Conservation (phyloP, 192 early-diverging fungal species). For the Spinellus fusiger region DNA sequence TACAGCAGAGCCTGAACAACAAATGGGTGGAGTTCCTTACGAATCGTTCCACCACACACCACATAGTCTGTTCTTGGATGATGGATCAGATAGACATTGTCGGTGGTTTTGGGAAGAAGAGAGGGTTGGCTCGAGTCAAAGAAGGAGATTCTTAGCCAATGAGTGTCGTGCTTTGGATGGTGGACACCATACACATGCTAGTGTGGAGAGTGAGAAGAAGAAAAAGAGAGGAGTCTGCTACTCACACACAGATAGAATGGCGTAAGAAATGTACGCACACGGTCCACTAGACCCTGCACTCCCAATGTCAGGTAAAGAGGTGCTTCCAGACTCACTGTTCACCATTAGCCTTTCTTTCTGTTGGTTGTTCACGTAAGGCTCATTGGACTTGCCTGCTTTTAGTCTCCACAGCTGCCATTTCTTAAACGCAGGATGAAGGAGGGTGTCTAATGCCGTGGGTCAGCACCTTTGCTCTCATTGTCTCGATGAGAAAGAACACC, state of each 20-base stretch:
- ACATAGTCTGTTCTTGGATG: background rate
- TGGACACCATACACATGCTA: background rate
- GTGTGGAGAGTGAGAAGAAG: background rate
- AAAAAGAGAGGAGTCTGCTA: background rate
- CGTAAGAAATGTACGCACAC: background rate
- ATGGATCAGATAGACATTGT: background rate
- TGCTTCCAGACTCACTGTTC: background rate
- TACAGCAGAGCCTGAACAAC: background rate
- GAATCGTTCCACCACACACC: background rate
- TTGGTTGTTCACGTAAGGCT: background rate
- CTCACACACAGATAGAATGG: background rate
- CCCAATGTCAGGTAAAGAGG: background rate
- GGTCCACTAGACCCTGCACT: background rate
- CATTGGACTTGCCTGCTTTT: background rate
- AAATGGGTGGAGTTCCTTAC: background rate
- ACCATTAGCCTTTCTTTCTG: background rate
- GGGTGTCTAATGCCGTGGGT: background rate
- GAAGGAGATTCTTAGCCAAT: background rate
- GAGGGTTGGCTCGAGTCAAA: background rate
- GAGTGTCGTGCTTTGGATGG: background rate
- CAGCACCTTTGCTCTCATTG: background rate
- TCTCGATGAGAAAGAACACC: background rate
- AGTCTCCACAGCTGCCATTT: background rate
- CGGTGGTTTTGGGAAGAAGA: background rate
- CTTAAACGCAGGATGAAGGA: background rate